phyloP scores from a whole-genome alignment of 345 rosid species.

The Hirschfeldia incana region DNA sequence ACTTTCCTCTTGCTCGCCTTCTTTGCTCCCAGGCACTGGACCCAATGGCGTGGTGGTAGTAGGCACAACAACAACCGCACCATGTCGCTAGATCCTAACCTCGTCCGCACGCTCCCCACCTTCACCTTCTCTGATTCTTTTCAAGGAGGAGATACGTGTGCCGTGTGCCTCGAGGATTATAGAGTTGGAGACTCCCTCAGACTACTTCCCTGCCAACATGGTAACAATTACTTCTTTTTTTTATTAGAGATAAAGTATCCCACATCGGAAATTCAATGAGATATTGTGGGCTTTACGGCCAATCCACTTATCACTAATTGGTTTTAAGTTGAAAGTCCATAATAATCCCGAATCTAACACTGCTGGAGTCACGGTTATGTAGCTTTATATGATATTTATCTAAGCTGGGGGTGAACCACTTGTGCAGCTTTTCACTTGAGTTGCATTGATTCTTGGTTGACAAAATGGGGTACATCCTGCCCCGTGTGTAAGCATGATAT shows the following conservation, averaged over 20 bases:
- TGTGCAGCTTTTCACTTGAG: conserved; percentile 68
- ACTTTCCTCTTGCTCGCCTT: conserved; percentile 49
- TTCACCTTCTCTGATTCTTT: conserved; percentile 40
- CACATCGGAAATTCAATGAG: no score
- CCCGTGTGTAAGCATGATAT: conserved; percentile 83
- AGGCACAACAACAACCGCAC: conserved; percentile 20
- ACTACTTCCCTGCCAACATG: conserved; percentile 70
- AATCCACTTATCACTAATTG: no score
- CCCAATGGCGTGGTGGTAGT: conserved; percentile 43
- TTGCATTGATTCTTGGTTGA: conserved; percentile 76
- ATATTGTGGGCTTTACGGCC: no score
- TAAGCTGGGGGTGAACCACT: conserved; percentile 4
- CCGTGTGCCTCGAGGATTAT: conserved; percentile 79
- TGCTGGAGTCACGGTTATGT: no score
- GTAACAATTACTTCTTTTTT: background rate
- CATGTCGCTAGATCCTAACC: conserved; percentile 43
- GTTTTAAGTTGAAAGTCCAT: no score
- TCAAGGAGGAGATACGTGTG: conserved; percentile 47
- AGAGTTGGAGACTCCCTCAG: conserved; percentile 61
- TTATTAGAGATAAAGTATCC: no score
- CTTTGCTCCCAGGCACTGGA: conserved; percentile 52
- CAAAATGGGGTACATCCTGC: conserved; percentile 73
- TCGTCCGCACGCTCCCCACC: conserved; percentile 56
- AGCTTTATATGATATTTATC: background rate
- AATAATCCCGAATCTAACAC: no score